Evolutionary conservation across 2,329 filamentous ascomycete species (phyloP).

Genomic region (Graphilbum fragrans): DNA sequence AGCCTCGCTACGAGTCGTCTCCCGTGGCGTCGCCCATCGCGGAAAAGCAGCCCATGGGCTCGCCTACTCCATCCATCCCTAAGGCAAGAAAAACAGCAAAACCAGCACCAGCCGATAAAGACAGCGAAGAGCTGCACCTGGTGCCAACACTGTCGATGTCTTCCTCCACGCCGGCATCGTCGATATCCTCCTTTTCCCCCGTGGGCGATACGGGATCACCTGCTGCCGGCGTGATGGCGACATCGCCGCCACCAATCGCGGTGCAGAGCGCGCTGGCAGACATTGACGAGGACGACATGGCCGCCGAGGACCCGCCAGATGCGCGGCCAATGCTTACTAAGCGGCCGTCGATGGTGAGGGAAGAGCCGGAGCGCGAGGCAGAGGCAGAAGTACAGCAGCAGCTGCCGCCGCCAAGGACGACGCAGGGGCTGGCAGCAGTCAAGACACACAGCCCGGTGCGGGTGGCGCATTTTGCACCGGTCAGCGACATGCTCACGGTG

Average conservation of each 20-base stretch:
- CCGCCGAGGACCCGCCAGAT: not conserved
- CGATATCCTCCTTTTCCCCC: conserved; percentile 1
- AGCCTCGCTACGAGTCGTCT: too few relatives aligned
- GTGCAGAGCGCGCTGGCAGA: not conserved
- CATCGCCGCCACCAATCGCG: too few relatives aligned
- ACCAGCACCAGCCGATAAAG: not conserved
- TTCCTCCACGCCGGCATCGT: conserved; percentile 1
- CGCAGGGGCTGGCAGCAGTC: not conserved
- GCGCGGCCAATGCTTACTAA: conserved; percentile 5
- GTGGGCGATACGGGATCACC: not conserved
- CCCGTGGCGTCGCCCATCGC: too few relatives aligned
- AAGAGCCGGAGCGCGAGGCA: conserved; percentile 20
- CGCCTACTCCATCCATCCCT: too few relatives aligned
- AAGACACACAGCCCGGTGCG: not conserved
- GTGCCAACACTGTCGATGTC: conserved; percentile 4
- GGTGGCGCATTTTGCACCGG: not conserved
- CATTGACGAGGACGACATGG: not conserved
- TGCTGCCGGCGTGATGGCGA: too few relatives aligned
- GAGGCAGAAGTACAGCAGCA: conserved; percentile 10
- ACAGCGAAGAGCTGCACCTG: not conserved
- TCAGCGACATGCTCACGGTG: conserved; percentile 26
- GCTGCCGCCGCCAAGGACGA: too few relatives aligned
- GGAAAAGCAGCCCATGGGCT: too few relatives aligned
- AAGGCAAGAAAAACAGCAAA: not conserved
- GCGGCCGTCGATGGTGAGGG: conserved; percentile 26